Evolutionary conservation across 2,329 filamentous ascomycete genomes (phyloP).

Genomic region (Bipolaris cookei): DNA sequence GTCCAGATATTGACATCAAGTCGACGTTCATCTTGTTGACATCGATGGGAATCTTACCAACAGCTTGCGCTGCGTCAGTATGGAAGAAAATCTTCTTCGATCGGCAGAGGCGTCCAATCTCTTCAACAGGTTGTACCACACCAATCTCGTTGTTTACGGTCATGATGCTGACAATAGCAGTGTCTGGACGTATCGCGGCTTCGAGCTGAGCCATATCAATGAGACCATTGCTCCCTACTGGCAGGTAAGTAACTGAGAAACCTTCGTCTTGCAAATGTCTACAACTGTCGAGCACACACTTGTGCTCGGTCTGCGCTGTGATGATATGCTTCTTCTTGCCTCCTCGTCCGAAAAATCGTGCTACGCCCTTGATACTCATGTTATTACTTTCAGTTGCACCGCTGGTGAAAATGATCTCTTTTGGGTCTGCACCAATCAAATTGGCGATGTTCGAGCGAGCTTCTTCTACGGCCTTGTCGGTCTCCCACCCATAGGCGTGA

Average conservation of each 20-base stretch:
- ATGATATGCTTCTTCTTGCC: constrained; percentile 99
- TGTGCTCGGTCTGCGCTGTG: constrained; percentile 97
- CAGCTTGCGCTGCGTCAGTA: constrained; percentile 93
- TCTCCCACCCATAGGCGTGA: constrained; percentile 98
- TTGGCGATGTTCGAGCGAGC: constrained; percentile 82
- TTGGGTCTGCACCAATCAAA: constrained; percentile 90
- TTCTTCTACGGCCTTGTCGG: constrained; percentile 88
- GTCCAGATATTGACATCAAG: constrained; percentile 96
- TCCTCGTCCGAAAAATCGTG: constrained; percentile 87
- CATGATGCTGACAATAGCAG: constrained; percentile 94
- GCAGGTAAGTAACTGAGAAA: constrained; percentile 95
- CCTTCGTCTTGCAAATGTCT: constrained; percentile 96
- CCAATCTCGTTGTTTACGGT: constrained; percentile 99
- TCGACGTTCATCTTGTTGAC: constrained; percentile 99
- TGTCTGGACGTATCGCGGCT: constrained; percentile 88
- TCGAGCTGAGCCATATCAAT: constrained; percentile 83
- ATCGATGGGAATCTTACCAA: constrained; percentile 97
- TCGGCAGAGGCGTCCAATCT: constrained; percentile 92
- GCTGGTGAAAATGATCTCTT: constrained; percentile 98
- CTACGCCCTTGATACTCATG: constrained; percentile 99
- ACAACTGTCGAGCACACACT: constrained; percentile 97
- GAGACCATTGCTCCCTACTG: constrained; percentile 85
- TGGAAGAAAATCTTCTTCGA: constrained; percentile 97
- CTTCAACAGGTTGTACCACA: constrained; percentile 93
- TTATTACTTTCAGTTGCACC: constrained; percentile 99